These are phyloP conservation scores for Codiaeum variegatum DNA, from an alignment of 441 rosid genomes.

Conservation along the genomic window DNA sequence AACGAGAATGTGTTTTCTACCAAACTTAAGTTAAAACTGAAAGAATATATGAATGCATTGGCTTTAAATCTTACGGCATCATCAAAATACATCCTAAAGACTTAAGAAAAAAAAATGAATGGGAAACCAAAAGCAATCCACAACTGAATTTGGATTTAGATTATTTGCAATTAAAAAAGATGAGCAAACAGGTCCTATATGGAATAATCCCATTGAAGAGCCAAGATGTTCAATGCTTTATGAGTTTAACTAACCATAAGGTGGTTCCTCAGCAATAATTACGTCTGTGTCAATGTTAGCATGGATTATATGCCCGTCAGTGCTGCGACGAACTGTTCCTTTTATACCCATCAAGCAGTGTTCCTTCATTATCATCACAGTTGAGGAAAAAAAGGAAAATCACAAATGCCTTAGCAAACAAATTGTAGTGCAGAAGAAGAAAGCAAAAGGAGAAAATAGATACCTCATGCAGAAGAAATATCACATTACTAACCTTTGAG, in stretches of 20 bases:
- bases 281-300: conserved; percentile 99
- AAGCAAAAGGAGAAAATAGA: conserved; percentile 5
- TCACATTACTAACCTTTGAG: conserved; percentile 63
- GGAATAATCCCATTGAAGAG: background rate
- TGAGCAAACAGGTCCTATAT: background rate
- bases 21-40: background rate
- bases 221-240: background rate
- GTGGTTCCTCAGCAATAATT: conserved; percentile 96
- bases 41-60: background rate
- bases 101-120: background rate
- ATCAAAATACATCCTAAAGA: background rate
- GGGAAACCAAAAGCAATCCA: background rate
- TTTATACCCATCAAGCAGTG: conserved; percentile 99
- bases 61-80: background rate
- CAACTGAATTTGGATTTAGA: background rate
- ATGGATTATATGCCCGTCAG: conserved; percentile 97
- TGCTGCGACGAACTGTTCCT: conserved; percentile 98
- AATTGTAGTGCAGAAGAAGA: conserved; percentile 14
- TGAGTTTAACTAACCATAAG: conserved; percentile 65
- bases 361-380: conserved; percentile 51
- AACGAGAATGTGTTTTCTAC: background rate
- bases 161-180: background rate
- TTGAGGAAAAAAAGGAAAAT: conserved; percentile 16
- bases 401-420: background rate
- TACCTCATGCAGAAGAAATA: conserved; percentile 23